Percentiles rank a stretch among this genome's conserved stretches.
phyloP scores from a whole-genome alignment of 1,284 basidiomycete genomes.

The Fomitopsis schrenkii region DNA sequence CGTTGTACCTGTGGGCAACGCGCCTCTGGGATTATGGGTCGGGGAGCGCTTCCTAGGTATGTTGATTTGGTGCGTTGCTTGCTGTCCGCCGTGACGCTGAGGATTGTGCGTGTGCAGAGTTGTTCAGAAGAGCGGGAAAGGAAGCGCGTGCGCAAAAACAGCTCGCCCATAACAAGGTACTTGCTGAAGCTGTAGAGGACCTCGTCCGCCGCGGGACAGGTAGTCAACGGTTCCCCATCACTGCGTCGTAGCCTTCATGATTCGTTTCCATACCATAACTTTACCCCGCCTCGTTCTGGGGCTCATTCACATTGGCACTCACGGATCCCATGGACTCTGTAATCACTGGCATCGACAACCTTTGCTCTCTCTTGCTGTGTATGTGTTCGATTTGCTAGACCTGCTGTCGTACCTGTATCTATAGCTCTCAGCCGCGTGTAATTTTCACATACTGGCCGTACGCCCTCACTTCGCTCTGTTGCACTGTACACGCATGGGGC shows the following conservation, averaged over 20 bases:
- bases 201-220: conserved; percentile 15
- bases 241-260: neutral
- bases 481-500: too few species aligned
- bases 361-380: neutral
- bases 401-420: neutral
- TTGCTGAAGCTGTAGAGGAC: conserved; percentile 21
- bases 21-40: conserved; percentile 63
- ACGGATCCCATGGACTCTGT: too few species aligned
- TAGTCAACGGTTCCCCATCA: conserved; percentile 2
- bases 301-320: too few species aligned
- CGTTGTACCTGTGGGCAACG: conserved; percentile 46
- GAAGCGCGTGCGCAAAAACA: conserved; percentile 29
- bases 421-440: neutral
- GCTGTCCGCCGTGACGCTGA: neutral
- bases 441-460: neutral
- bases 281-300: too few species aligned
- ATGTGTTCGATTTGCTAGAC: neutral
- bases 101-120: conserved; percentile 31
- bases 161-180: conserved; percentile 17
- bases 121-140: conserved; percentile 51
- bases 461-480: neutral
- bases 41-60: conserved; percentile 63
- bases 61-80: neutral
- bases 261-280: too few species aligned
- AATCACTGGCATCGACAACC: neutral